Base-by-base conservation (phyloP, 164 flowering plant genomes). In the Nymphaea colorata region DNA sequence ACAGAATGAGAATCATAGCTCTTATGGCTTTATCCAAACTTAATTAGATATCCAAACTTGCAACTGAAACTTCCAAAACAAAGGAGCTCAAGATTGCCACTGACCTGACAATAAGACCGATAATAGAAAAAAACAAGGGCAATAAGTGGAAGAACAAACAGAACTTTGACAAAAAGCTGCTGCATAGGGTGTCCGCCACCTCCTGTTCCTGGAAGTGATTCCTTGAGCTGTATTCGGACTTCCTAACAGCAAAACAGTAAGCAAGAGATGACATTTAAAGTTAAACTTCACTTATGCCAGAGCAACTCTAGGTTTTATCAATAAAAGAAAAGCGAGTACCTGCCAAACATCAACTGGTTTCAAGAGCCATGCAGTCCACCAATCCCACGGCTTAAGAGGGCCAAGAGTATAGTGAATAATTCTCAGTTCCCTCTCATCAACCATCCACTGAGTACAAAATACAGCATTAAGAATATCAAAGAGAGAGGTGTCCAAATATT, bases 321-420 rank as follows among this genome's bases (percentile, higher is more conserved):
- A 4, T 4, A 47, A 47, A 47, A 2, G 12, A 14, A 47, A 47
- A 47, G 6, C 8, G n/a, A 53, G 16, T 77, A 91, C 96, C 98
- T 94, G 99, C 99, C 99, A 94, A 61, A 89, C 82, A 74, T 94
- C 98, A 77, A 94, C 99, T 66, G 99, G 99, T 78, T 91, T 88
- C 68, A 94, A 74, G 59, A 94, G 90, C 99, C 99, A 94, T 43
- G 97, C 84, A 47, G 99, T 94, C 98, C 98, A 94, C 99, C 99
- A 94, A 76, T 94, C 99, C 99, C 99, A 94, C 67, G 99, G 98
- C 72, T 94, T 94, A 44, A 94, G 92, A 51, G 98, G 98, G 4
- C 99, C 99, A 73, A 94, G 96, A n/a, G 99, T 94, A 75, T 94
- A 94, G 79, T 94, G 99, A 71, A 94, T 90, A 69, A 94, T 88